A percentile compares a stretch with the other conserved stretches of the same genome.
Evolutionary conservation across 116 monocot genomes (phyloP).

Genomic region (Cymodocea nodosa): DNA sequence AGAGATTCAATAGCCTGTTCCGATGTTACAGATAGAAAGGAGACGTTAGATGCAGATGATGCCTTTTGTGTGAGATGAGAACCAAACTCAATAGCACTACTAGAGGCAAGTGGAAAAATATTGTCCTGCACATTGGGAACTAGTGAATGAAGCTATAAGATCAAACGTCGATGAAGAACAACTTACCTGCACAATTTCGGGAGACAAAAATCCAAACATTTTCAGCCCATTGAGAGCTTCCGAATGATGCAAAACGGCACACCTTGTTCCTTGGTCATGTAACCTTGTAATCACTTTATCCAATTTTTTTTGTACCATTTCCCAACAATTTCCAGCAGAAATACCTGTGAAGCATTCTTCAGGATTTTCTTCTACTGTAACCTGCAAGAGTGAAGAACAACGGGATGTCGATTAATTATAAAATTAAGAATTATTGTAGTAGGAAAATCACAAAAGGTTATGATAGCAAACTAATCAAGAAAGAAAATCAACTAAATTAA

Average conservation of each 20-base stretch:
- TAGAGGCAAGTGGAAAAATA: neutral
- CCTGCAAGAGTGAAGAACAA: constrained; percentile 25
- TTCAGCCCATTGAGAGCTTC: constrained; percentile 48
- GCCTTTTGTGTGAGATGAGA: neutral
- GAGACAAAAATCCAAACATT: constrained; percentile 82
- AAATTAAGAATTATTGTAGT: too few relatives aligned
- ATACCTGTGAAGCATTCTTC: constrained; percentile 32
- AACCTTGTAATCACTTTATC: constrained; percentile 43
- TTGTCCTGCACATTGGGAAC: neutral
- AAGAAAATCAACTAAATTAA: too few relatives aligned
- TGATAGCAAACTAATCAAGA: too few relatives aligned
- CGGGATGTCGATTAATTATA: too few relatives aligned
- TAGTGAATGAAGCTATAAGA: neutral
- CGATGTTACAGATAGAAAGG: too few relatives aligned
- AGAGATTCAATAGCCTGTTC: constrained; percentile 52
- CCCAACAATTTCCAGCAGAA: constrained; percentile 54
- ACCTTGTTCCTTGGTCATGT: constrained; percentile 12
- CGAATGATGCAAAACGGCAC: constrained; percentile 17
- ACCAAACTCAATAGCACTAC: neutral
- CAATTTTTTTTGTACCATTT: constrained; percentile 35
- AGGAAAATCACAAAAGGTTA: too few relatives aligned
- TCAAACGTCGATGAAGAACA: neutral
- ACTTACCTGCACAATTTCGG: constrained; percentile 47
- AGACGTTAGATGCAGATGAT: too few relatives aligned
- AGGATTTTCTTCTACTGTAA: constrained; percentile 42